Conservation (phyloP, 345 rosid species). For the Ricinus communis region DNA sequence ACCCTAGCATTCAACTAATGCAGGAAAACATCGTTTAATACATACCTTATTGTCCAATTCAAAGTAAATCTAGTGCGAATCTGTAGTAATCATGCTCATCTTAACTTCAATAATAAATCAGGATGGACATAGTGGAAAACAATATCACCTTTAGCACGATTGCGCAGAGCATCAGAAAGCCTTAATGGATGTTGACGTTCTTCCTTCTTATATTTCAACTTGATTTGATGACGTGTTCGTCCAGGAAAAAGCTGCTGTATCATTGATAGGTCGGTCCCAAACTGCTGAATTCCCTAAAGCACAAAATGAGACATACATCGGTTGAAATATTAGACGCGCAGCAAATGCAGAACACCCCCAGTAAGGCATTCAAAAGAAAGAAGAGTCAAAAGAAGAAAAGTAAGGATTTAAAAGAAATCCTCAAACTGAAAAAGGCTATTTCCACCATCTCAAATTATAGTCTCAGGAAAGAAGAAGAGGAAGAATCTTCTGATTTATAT, state of each 20-base stretch:
- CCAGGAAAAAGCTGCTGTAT: slow-evolving; percentile 70
- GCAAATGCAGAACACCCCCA: not conserved
- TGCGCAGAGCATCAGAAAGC: slow-evolving; percentile 57
- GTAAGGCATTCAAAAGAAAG: not conserved
- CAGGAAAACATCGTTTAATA: not conserved
- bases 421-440: not conserved
- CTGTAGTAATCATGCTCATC: not conserved
- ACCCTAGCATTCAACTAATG: not conserved
- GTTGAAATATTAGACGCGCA: slow-evolving; percentile 6
- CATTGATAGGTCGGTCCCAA: slow-evolving; percentile 76
- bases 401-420: not conserved
- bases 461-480: not conserved
- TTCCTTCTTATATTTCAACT: slow-evolving; percentile 73
- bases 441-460: not conserved
- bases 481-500: not conserved
- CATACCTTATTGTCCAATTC: not conserved
- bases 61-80: not conserved
- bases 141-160: slow-evolving; percentile 52
- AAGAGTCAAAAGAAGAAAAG: not conserved
- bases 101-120: not conserved
- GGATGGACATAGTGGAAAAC: not conserved
- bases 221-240: slow-evolving; percentile 66
- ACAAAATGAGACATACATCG: not conserved
- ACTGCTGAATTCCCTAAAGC: slow-evolving; percentile 65
- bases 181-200: slow-evolving; percentile 62